Evolutionary conservation across 495 filamentous ascomycete genomes (phyloP).

Genomic region (Lepraria neglecta): DNA sequence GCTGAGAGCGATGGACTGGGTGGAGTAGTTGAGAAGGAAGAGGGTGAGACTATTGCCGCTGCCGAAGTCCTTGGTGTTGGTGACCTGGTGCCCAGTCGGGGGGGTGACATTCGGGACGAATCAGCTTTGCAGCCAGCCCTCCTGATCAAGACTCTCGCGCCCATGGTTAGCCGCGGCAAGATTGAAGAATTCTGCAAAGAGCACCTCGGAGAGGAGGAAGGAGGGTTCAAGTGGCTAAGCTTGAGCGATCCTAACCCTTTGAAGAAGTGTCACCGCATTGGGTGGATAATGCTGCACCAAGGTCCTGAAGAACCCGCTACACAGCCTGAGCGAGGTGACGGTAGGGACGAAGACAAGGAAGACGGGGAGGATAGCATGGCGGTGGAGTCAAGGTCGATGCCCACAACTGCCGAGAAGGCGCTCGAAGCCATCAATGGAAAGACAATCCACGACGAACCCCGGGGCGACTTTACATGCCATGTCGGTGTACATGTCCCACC

Average conservation of each 20-base stretch:
- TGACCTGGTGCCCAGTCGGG: conserved; percentile 73
- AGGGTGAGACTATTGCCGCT: conserved; percentile 81
- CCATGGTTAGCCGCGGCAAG: conserved; percentile 89
- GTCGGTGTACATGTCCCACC: conserved; percentile 93
- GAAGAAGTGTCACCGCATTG: conserved; percentile 96
- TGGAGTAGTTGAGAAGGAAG: conserved; percentile 85
- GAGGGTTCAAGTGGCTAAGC: conserved; percentile 86
- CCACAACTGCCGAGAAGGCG: conserved; percentile 67
- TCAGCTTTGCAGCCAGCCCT: conserved; percentile 78
- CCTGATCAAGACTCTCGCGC: conserved; percentile 96
- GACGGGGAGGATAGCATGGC: conserved; percentile 50
- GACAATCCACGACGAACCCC: conserved; percentile 84
- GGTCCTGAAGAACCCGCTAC: conserved; percentile 58
- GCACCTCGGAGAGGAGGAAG: conserved; percentile 76
- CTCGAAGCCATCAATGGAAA: conserved; percentile 92
- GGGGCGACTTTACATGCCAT: conserved; percentile 94
- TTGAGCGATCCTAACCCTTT: conserved; percentile 93
- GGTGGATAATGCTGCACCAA: conserved; percentile 93
- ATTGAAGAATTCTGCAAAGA: conserved; percentile 89
- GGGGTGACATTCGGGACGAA: conserved; percentile 78
- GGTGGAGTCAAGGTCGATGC: conserved; percentile 32
- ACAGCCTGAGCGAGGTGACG: conserved; percentile 44
- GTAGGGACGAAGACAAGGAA: conserved; percentile 57
- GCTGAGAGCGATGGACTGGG: conserved; percentile 83
- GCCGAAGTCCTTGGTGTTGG: conserved; percentile 90